Evolutionary conservation across 495 filamentous ascomycete genomes (phyloP).

Genomic region (Clavariopsis aquatica): DNA sequence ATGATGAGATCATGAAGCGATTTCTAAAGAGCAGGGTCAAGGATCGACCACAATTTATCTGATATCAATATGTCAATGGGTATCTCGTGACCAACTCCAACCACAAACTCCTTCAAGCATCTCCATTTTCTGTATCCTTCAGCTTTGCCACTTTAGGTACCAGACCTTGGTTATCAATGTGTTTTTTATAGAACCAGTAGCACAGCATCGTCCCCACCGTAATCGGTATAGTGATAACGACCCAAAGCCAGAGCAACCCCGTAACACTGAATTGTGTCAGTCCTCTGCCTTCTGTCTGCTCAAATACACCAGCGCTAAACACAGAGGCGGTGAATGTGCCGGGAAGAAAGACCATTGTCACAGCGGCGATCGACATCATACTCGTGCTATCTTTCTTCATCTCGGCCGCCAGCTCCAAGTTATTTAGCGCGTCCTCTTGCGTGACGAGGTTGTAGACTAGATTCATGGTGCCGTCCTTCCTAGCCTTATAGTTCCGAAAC

Average conservation of each 20-base stretch:
- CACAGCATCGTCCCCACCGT: not conserved
- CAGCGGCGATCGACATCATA: slow-evolving; percentile 35
- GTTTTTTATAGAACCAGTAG: not conserved
- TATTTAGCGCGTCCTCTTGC: slow-evolving; percentile 34
- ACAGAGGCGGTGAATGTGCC: slow-evolving; percentile 12
- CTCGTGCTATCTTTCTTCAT: slow-evolving; percentile 25
- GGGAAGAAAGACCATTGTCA: slow-evolving; percentile 39
- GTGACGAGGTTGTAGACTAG: slow-evolving; percentile 38
- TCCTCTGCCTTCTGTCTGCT: too few relatives aligned
- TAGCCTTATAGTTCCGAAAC: slow-evolving; percentile 33
- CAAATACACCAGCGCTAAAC: too few relatives aligned
- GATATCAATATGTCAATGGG: not conserved
- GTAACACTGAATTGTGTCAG: too few relatives aligned
- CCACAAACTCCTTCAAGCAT: not conserved
- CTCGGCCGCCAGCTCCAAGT: slow-evolving; percentile 24
- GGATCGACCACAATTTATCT: too few relatives aligned
- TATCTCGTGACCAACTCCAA: not conserved
- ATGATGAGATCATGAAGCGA: too few relatives aligned
- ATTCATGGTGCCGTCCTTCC: slow-evolving; percentile 37
- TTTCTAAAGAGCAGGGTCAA: too few relatives aligned
- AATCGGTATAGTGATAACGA: too few relatives aligned
- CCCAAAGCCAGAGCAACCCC: too few relatives aligned
- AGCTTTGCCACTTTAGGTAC: not conserved
- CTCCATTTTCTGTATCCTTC: not conserved
- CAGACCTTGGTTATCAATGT: not conserved